Evolutionary conservation across 129 eudicot species (phyloP).

Genomic region (Pseudognaphalium luteoalbum): DNA sequence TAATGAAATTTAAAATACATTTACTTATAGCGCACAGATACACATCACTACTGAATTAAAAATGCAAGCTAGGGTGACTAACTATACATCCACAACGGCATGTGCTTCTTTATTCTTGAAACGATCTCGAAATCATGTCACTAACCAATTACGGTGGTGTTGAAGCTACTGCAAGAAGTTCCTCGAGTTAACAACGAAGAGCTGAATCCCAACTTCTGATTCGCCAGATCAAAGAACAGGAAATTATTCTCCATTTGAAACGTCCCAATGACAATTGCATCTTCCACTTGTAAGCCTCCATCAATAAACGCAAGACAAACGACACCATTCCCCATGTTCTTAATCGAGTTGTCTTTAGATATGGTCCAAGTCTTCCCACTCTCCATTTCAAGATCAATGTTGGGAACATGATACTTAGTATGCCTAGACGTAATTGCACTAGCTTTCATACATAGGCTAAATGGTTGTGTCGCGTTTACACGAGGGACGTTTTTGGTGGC

Average conservation of each 20-base stretch:
- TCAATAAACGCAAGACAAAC: conserved; percentile 44
- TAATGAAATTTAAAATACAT: too few species aligned
- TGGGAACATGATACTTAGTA: conserved; percentile 24
- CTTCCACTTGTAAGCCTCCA: conserved; percentile 30
- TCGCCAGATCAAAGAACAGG: conserved; percentile 39
- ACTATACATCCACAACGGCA: background rate
- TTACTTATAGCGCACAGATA: too few species aligned
- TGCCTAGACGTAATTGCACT: conserved; percentile 13
- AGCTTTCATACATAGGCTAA: conserved; percentile 39
- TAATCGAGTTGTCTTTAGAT: conserved; percentile 36
- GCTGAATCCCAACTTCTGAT: conserved; percentile 48
- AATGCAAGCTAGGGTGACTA: background rate
- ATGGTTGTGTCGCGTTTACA: conserved; percentile 25
- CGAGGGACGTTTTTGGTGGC: conserved; percentile 26
- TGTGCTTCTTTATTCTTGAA: background rate
- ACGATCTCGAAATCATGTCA: background rate
- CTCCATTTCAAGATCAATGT: conserved; percentile 31
- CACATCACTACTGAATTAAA: background rate
- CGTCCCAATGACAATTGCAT: conserved; percentile 39
- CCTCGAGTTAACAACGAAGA: conserved; percentile 32
- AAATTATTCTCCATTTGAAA: conserved; percentile 50
- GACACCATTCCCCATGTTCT: conserved; percentile 24
- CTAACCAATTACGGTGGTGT: conserved; percentile 27
- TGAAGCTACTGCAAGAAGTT: conserved; percentile 47
- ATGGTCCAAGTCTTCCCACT: conserved; percentile 45